Evolutionary conservation across 2,329 filamentous ascomycete genomes (phyloP), one percentile per base, ranked within the genome.

Genomic region (Fusarium verrucosum): DNA sequence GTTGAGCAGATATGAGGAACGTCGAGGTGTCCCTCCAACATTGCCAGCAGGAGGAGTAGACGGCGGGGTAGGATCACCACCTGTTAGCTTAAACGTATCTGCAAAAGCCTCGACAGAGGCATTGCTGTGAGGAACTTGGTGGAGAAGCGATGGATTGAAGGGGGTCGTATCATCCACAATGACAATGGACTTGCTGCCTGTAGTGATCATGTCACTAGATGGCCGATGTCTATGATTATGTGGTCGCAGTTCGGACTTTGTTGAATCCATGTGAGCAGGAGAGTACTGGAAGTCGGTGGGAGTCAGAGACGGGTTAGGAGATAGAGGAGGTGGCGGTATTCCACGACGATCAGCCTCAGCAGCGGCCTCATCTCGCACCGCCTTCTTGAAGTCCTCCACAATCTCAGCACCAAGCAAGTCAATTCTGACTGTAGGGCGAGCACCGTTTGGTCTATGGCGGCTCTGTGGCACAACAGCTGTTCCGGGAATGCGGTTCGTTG

Each of bases 101-200:
- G 80, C 77, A 67, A 87, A 85, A 4, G 80, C 80, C 44, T 86
- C 85, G 2, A 82, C 75, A 3, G 85, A 85, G 11, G 77, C 76
- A 50, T 79, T 73, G 5, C 75, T 76, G 3, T 76, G 74, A 9
- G 84, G 71, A 19, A 81, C 80, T 30, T 80, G 80, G 10, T 81
- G 84, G 10, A 87, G 85, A 10, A 79, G 66, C 1, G 82, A 77
- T n/a, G 82, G 74, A 10, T 85, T 78, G 7, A 79, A 78, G 0
- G 82, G 78, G 16, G 83, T 68, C 1, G 88, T 89, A 28, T 87
- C 87, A 57, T 96, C 92, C 32, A 96, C 87, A 71, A 97, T 96
- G 52, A 97, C 84, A 66, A 97, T 96, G 0, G 92, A 96, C 72
- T 94, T 90, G 80, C 92, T 96, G n/a, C 92, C 91, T 11, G 83